Conservation (phyloP, 768 basidiomycete species). For the Psilocybe cyanescens region DNA sequence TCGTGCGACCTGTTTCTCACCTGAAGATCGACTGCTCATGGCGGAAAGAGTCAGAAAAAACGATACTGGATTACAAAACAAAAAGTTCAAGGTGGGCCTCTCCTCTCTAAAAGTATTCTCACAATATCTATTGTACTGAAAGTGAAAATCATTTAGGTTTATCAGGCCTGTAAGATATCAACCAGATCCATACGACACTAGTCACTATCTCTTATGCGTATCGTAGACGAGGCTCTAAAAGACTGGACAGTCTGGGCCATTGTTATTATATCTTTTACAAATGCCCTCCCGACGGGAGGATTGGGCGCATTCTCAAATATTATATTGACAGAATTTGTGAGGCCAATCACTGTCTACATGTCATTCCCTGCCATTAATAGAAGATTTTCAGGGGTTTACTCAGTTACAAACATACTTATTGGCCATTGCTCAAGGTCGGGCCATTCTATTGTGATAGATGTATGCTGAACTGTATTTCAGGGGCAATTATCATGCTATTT, state of each 20-base stretch:
- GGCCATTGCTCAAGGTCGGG: constrained; percentile 45
- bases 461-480: constrained; percentile 14
- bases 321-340: constrained; percentile 48
- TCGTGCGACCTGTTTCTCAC: constrained; percentile 49
- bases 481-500: constrained; percentile 47
- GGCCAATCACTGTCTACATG: constrained; percentile 4
- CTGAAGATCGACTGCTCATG: constrained; percentile 49
- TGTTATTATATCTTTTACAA: constrained; percentile 49
- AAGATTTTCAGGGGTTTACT: constrained; percentile 43
- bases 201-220: not conserved
- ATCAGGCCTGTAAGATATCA: constrained; percentile 2
- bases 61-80: constrained; percentile 56
- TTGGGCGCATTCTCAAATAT: constrained; percentile 58
- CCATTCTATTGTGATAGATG: constrained; percentile 4
- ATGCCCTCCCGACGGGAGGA: constrained; percentile 50
- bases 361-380: not conserved
- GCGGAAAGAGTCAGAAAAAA: constrained; percentile 56
- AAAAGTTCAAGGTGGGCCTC: constrained; percentile 45
- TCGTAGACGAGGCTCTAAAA: constrained; percentile 43
- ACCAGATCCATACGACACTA: too few relatives aligned
- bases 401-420: constrained; percentile 54
- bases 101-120: not conserved
- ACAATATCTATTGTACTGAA: not conserved
- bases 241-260: constrained; percentile 53
- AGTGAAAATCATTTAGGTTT: not conserved